These are phyloP conservation scores for Linderina pennispora DNA, from an alignment of 192 early-diverging fungal genomes.

Conservation along the genomic window DNA sequence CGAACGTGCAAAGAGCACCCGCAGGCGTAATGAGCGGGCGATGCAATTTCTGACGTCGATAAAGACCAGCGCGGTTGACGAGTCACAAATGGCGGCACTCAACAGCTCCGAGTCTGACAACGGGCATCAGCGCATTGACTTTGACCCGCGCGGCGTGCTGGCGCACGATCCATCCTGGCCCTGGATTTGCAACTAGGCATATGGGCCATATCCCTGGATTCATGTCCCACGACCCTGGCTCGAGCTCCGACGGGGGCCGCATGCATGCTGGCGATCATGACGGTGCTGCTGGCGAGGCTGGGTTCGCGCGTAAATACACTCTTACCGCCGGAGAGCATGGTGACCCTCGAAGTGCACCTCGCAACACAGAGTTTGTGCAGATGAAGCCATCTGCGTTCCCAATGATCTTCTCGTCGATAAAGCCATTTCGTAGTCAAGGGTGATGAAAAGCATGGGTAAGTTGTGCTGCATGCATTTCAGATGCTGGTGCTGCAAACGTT, in stretches of 20 bases:
- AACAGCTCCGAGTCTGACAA: no score
- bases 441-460: slow-evolving; percentile 19
- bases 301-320: no score
- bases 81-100: background rate
- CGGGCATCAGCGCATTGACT: slow-evolving; percentile 1
- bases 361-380: slow-evolving; percentile 8
- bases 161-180: background rate
- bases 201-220: no score
- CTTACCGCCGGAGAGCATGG: no score
- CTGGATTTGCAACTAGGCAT: background rate
- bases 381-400: slow-evolving; percentile 25
- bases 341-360: slow-evolving; percentile 8
- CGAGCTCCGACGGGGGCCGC: no score
- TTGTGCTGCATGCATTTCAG: no score
- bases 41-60: slow-evolving; percentile 28
- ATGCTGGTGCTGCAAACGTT: no score
- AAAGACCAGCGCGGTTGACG: no score
- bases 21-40: slow-evolving; percentile 28
- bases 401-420: slow-evolving; percentile 36
- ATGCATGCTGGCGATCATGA: no score
- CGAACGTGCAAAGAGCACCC: no score
- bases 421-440: slow-evolving; percentile 28
- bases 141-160: slow-evolving; percentile 13
- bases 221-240: no score
- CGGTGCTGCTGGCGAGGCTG: no score